Conservation (phyloP, 768 basidiomycete species). For the Podaxis carcinomalis region DNA sequence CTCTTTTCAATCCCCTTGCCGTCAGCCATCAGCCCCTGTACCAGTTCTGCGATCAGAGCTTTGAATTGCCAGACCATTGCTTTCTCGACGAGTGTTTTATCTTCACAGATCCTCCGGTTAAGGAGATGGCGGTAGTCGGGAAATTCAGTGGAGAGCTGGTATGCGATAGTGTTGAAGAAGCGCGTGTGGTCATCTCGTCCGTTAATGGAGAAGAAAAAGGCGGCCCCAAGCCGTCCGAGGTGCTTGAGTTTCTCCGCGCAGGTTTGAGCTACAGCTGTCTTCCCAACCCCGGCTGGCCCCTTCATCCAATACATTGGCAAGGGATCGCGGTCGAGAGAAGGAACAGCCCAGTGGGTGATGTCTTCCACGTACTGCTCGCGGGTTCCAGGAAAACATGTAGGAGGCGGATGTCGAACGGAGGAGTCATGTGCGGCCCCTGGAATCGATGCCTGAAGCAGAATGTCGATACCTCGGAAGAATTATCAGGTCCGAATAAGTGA, state of each 20-base stretch:
- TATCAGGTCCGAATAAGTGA: not conserved
- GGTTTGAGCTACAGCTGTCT: constrained; percentile 2
- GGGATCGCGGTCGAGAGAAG: not conserved
- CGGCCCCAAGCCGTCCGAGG: not conserved
- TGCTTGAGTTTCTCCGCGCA: not conserved
- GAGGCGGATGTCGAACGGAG: constrained; percentile 1
- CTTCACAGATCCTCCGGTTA: not conserved
- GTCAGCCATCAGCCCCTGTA: not conserved
- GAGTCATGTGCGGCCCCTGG: not conserved
- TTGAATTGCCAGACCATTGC: not conserved
- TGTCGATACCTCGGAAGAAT: not conserved
- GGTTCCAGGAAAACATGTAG: not conserved
- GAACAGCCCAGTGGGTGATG: not conserved
- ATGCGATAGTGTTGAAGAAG: constrained; percentile 8
- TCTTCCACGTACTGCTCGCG: constrained; percentile 5
- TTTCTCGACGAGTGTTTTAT: not conserved
- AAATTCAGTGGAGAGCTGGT: constrained; percentile 4
- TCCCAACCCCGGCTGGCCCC: constrained; percentile 2
- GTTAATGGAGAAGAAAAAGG: constrained; percentile 10
- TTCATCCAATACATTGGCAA: constrained; percentile 2
- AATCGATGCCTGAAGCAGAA: not conserved
- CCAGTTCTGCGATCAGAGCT: not conserved
- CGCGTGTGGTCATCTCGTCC: not conserved
- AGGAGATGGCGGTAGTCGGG: not conserved
- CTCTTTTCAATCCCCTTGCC: not conserved